A percentile compares a stretch with the other conserved stretches of the same genome.
phyloP scores from a whole-genome alignment of 352 stramenopile genomes.

The Phytopythium cucurbitacearum region DNA sequence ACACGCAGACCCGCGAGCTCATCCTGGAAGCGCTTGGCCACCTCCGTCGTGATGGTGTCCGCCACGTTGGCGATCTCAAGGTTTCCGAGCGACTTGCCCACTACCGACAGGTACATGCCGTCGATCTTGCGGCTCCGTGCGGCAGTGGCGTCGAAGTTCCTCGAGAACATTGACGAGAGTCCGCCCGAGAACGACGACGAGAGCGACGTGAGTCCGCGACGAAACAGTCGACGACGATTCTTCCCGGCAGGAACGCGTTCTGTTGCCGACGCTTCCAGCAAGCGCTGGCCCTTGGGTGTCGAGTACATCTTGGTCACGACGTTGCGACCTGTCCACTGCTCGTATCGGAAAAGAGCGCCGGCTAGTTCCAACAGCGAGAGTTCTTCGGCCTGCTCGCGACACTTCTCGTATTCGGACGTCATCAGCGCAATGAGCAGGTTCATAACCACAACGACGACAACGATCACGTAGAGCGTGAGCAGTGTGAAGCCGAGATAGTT shows the following conservation, averaged over 20 bases:
- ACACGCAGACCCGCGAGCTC: constrained; percentile 22
- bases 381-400: constrained; percentile 48
- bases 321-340: constrained; percentile 39
- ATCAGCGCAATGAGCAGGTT: constrained; percentile 54
- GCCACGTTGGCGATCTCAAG: constrained; percentile 16
- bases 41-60: constrained; percentile 26
- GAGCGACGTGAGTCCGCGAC: constrained; percentile 17
- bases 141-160: constrained; percentile 2
- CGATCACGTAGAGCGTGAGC: constrained; percentile 44
- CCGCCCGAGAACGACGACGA: constrained; percentile 18
- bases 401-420: constrained; percentile 58
- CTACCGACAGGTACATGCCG: constrained; percentile 15
- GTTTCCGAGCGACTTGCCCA: constrained; percentile 8
- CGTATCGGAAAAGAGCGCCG: constrained; percentile 42
- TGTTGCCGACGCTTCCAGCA: constrained; percentile 22
- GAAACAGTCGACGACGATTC: constrained; percentile 16
- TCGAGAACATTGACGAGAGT: not conserved
- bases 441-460: constrained; percentile 51
- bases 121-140: constrained; percentile 18
- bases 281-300: constrained; percentile 20
- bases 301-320: constrained; percentile 35
- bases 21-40: constrained; percentile 28
- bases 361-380: constrained; percentile 40
- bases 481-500: constrained; percentile 41
- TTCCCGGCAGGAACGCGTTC: constrained; percentile 6